These are phyloP conservation scores for Neoboletus subvelutipes DNA, from an alignment of 768 basidiomycete species.

Conservation along the genomic window DNA sequence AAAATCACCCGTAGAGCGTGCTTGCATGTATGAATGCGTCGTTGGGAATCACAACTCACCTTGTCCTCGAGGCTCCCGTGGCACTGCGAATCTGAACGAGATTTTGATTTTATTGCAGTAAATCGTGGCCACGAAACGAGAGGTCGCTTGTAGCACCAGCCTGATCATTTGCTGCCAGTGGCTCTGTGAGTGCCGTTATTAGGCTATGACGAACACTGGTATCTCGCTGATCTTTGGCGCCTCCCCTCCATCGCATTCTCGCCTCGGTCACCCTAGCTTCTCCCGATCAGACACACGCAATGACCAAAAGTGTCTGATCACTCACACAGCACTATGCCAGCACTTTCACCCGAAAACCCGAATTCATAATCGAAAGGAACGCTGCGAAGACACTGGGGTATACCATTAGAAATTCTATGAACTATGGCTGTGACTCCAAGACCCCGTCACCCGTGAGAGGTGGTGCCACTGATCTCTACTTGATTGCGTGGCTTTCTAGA, in stretches of 20 bases:
- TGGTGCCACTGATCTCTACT: background rate
- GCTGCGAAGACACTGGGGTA: constrained; percentile 10
- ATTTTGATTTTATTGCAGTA: background rate
- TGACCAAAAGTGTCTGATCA: background rate
- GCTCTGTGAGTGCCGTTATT: background rate
- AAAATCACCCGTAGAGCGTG: constrained; percentile 1
- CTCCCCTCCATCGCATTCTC: background rate
- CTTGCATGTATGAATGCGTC: background rate
- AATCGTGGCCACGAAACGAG: background rate
- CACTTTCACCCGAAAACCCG: background rate
- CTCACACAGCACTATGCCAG: background rate
- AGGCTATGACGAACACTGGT: background rate
- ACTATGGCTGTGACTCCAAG: constrained; percentile 2
- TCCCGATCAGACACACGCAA: background rate
- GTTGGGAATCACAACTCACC: constrained; percentile 11
- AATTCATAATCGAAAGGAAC: constrained; percentile 2
- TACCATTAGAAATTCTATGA: background rate
- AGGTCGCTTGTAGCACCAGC: background rate
- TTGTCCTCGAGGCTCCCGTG: constrained; percentile 15
- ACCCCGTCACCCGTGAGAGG: background rate
- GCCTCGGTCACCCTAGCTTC: background rate
- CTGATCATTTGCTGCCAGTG: constrained; percentile 13
- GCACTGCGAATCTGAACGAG: background rate
- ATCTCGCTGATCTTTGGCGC: background rate
- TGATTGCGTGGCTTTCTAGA: background rate